Percentiles rank a stretch among this genome's conserved stretches.
Conservation (phyloP, 805 yeast species). For the Clavispora vitiphila region DNA sequence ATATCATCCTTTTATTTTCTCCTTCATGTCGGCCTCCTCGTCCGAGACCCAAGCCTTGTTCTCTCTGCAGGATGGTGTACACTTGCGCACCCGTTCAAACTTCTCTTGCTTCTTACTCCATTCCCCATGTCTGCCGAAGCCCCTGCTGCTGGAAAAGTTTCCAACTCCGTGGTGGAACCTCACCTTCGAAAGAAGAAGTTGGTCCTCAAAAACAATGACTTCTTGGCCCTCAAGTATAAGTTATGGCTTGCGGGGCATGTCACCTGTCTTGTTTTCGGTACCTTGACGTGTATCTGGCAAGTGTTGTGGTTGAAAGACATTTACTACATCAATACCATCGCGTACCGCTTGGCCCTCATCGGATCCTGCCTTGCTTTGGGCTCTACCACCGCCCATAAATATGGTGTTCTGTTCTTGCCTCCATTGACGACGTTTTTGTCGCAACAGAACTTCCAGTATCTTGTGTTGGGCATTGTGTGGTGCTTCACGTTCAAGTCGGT, state of each 20-base stretch:
- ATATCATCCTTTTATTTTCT: too few relatives aligned
- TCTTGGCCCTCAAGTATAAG: conserved; percentile 40
- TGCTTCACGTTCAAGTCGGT: conserved; percentile 57
- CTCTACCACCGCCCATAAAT: conserved; percentile 53
- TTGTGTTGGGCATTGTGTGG: conserved; percentile 55
- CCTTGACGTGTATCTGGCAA: conserved; percentile 32
- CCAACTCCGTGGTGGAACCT: conserved; percentile 12
- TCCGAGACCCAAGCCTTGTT: background rate
- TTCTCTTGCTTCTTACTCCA: background rate
- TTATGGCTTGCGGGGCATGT: conserved; percentile 58
- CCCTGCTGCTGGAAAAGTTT: conserved; percentile 3
- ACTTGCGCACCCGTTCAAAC: background rate
- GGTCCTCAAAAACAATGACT: conserved; percentile 22
- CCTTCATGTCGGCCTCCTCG: too few relatives aligned
- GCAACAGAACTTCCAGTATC: conserved; percentile 71
- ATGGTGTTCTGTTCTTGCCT: conserved; percentile 54
- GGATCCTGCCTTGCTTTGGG: conserved; percentile 53
- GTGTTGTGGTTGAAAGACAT: conserved; percentile 34
- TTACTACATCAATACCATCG: conserved; percentile 42
- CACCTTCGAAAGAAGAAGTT: conserved; percentile 22
- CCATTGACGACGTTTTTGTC: conserved; percentile 60
- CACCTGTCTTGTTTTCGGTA: conserved; percentile 42
- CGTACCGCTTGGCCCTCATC: conserved; percentile 50
- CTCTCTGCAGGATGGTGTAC: background rate
- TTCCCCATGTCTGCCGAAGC: background rate